Evolutionary conservation across 2,329 filamentous ascomycete genomes (phyloP).

Genomic region (Colletotrichum sp.): DNA sequence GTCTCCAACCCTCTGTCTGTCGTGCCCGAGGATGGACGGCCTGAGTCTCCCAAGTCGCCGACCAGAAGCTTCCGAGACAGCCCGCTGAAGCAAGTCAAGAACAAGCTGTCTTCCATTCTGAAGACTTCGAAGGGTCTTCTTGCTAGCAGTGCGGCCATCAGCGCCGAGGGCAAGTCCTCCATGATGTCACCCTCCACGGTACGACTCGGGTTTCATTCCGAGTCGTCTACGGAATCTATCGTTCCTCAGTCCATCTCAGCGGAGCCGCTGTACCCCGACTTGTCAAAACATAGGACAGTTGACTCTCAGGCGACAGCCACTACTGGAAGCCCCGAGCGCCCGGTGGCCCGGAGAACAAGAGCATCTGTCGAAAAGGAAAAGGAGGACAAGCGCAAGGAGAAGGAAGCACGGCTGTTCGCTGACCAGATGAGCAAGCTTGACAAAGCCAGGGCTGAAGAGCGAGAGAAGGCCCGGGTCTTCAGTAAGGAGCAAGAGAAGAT

Average conservation of each 20-base stretch:
- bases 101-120: conserved; percentile 88
- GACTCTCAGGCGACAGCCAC: conserved; percentile 28
- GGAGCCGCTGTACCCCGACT: conserved; percentile 50
- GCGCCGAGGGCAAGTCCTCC: conserved; percentile 65
- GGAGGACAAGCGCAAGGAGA: conserved; percentile 70
- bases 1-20: conserved; percentile 62
- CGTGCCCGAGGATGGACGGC: conserved; percentile 44
- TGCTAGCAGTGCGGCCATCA: conserved; percentile 73
- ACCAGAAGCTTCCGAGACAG: conserved; percentile 69
- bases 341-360: conserved; percentile 55
- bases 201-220: conserved; percentile 48
- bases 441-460: conserved; percentile 72
- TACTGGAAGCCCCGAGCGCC: conserved; percentile 48
- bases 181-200: conserved; percentile 59
- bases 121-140: conserved; percentile 87
- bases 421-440: conserved; percentile 69
- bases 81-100: conserved; percentile 89
- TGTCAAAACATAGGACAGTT: conserved; percentile 41
- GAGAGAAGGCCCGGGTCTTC: conserved; percentile 68
- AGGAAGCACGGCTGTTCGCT: conserved; percentile 65
- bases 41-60: conserved; percentile 63
- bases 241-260: conserved; percentile 31
- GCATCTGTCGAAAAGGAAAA: conserved; percentile 66
- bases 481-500: conserved; percentile 63
- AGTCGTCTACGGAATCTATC: conserved; percentile 56